A percentile compares a stretch with the other conserved stretches of the same genome.
Evolutionary conservation across 305 asterid genomes (phyloP).

Genomic region (Solanum hybrid): DNA sequence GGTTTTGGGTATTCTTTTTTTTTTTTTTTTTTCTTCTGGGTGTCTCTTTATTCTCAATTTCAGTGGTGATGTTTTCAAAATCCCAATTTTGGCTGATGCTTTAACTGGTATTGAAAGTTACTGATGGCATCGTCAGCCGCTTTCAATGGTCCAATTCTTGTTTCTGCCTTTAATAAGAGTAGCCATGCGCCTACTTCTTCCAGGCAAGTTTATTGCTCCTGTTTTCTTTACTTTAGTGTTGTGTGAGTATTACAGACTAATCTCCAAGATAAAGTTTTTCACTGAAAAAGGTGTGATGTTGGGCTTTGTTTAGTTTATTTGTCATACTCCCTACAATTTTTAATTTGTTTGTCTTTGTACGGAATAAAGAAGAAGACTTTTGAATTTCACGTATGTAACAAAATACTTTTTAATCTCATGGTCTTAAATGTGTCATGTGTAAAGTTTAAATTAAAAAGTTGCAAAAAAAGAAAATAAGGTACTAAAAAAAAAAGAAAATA

Average conservation of each 20-base stretch:
- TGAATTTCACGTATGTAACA: neutral
- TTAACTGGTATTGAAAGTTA: neutral
- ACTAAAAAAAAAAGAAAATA: neutral
- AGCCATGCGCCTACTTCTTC: constrained; percentile 3
- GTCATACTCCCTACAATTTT: neutral
- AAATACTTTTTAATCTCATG: too few relatives aligned
- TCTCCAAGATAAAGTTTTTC: neutral
- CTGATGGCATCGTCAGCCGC: constrained; percentile 33
- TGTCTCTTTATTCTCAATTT: neutral
- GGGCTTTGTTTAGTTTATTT: neutral
- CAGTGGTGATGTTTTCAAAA: neutral
- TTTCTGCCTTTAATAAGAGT: constrained; percentile 16
- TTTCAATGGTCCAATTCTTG: constrained; percentile 16
- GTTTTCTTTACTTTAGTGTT: neutral
- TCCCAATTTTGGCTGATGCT: neutral
- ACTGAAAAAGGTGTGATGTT: neutral
- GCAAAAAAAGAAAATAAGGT: neutral
- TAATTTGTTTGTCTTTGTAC: neutral
- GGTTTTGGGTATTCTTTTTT: neutral
- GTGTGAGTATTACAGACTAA: neutral
- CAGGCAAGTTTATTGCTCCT: constrained; percentile 29
- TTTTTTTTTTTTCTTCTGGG: neutral
- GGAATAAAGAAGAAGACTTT: neutral
- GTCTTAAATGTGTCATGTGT: neutral
- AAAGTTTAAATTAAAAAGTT: neutral